These are phyloP conservation scores for Lyophyllum semitale DNA, from an alignment of 768 basidiomycete genomes.

Conservation along the genomic window DNA sequence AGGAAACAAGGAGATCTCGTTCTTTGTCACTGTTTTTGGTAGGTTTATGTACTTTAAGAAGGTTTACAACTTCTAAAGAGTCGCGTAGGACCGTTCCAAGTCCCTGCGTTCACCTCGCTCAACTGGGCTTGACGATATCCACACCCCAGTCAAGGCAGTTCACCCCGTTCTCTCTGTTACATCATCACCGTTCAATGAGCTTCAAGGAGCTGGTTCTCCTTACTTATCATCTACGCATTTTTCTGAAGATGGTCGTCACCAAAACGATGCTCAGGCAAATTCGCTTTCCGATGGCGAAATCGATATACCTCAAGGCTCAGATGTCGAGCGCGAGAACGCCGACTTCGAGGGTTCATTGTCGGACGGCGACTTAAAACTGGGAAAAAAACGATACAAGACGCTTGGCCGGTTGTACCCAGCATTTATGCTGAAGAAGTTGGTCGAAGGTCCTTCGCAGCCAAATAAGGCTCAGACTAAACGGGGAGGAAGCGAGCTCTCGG, in stretches of 20 bases:
- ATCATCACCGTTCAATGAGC: background rate
- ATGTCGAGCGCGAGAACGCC: background rate
- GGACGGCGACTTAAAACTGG: conserved; percentile 18
- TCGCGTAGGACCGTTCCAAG: background rate
- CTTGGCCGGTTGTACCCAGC: conserved; percentile 56
- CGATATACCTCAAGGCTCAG: background rate
- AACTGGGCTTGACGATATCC: background rate
- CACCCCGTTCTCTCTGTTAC: background rate
- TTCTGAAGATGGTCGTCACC: background rate
- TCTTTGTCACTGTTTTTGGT: conserved; percentile 1
- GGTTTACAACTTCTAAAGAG: background rate
- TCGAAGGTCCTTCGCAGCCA: conserved; percentile 17
- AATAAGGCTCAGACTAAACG: conserved; percentile 12
- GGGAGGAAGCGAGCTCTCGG: conserved; percentile 14
- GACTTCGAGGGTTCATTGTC: background rate
- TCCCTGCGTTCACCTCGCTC: background rate
- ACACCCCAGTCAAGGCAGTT: background rate
- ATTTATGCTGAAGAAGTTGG: conserved; percentile 45
- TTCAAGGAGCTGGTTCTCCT: background rate
- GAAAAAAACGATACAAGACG: conserved; percentile 33
- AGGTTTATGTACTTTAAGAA: background rate
- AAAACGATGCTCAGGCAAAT: background rate
- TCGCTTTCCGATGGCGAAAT: background rate
- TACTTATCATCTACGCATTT: background rate
- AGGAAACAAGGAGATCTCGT: background rate